Evolutionary conservation across 495 filamentous ascomycete genomes (phyloP).

Genomic region (Pseudomonodictys pantanalensis): DNA sequence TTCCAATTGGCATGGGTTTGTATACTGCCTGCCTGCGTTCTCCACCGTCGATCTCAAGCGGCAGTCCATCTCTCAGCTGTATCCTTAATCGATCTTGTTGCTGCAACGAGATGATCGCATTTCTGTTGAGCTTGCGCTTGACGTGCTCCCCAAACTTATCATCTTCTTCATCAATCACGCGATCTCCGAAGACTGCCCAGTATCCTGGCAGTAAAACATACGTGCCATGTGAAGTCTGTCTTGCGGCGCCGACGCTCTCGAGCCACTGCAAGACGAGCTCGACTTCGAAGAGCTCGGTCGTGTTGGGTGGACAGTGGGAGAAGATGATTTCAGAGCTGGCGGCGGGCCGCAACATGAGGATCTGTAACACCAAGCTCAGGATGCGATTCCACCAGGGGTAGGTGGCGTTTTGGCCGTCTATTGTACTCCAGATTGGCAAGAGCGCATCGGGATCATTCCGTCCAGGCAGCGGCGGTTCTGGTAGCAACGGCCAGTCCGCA

Average conservation of each 20-base stretch:
- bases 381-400: slow-evolving; percentile 57
- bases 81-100: neutral
- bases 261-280: slow-evolving; percentile 25
- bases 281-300: slow-evolving; percentile 22
- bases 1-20: too few species aligned
- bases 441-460: slow-evolving; percentile 40
- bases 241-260: slow-evolving; percentile 2
- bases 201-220: slow-evolving; percentile 4
- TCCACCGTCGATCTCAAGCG: too few species aligned
- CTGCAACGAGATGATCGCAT: neutral
- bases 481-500: neutral
- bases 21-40: too few species aligned
- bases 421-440: slow-evolving; percentile 78
- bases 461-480: slow-evolving; percentile 3
- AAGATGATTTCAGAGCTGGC: slow-evolving; percentile 1
- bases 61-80: too few species aligned
- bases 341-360: slow-evolving; percentile 16
- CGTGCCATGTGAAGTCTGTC: neutral
- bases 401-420: slow-evolving; percentile 60
- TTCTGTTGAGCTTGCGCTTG: slow-evolving; percentile 2
- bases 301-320: neutral
- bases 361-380: slow-evolving; percentile 23
- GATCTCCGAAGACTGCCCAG: slow-evolving; percentile 22
- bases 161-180: slow-evolving; percentile 8
- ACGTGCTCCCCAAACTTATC: slow-evolving; percentile 24